Evolutionary conservation across 2,329 filamentous ascomycete species (phyloP), one percentile per base, ranked within the genome.

Genomic region (Cladophialophora psammophila): DNA sequence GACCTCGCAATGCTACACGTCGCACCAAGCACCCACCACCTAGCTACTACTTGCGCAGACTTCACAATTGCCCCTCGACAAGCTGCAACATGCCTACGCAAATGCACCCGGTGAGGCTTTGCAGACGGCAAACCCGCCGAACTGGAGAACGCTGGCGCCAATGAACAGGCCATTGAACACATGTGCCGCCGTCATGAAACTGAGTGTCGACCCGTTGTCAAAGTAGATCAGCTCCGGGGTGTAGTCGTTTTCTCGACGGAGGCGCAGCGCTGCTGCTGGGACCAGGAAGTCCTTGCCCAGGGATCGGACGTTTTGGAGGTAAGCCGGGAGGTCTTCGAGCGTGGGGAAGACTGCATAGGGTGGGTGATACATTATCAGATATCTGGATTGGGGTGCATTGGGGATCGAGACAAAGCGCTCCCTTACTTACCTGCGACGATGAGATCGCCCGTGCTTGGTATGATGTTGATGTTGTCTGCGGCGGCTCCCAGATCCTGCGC

Each of bases 401-500:
- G n/a, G n/a, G n/a, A 42, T 20, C n/a, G 26, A 18, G 5, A 8
- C 10, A n/a, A 4, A 12, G 18, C 15, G 2, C 15, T 10, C 9
- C 10, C 18, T 26, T 7, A 5, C 68, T 61, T 50, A 70, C 68
- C 65, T 59, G 68, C 60, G 20, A 70, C 66, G 18, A 70, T 61
- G 6, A 63, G 66, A 50, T 70, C 68, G 38, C 68, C 68, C 15
- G 68, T 66, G 31, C 60, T 66, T 3, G 68, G 68, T 9, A 66
- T 26, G 38, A 70, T 65, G 35, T 70, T 70, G 60, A 70, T 70
- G 40, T 70, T 70, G 36, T 70, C 68, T 10, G 68, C 68, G 13
- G 65, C 68, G 4, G 68, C 68, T 8, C 68, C 68, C n/a, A 70
- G 65, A 42, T 70, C 68, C 68, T 70, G 15, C 32, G 2, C 7